Percentiles rank a stretch among this genome's conserved stretches.
Conservation (phyloP, 1,139 yeast genomes). For the Suhomyces kunorum region DNA sequence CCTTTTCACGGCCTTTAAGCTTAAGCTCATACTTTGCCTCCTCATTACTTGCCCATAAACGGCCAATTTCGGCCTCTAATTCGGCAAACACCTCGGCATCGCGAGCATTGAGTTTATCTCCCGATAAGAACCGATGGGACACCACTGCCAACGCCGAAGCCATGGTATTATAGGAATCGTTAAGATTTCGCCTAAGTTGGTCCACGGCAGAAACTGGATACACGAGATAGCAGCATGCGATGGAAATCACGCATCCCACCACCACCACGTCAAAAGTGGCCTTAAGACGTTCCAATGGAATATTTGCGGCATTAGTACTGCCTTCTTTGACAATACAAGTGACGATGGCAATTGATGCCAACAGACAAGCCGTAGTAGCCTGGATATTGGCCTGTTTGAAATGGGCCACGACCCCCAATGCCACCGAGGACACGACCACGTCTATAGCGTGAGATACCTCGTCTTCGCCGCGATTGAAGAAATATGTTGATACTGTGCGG, state of each 20-base stretch:
- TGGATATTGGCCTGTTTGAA: slow-evolving; percentile 67
- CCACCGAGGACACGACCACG: slow-evolving; percentile 52
- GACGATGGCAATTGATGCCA: slow-evolving; percentile 72
- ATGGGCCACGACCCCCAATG: slow-evolving; percentile 67
- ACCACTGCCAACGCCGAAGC: slow-evolving; percentile 52
- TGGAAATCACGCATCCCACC: slow-evolving; percentile 63
- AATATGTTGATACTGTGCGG: slow-evolving; percentile 52
- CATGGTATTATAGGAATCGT: slow-evolving; percentile 55
- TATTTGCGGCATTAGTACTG: slow-evolving; percentile 57
- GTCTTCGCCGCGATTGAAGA: slow-evolving; percentile 49
- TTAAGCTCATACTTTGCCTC: slow-evolving; percentile 66
- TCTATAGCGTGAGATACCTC: slow-evolving; percentile 58
- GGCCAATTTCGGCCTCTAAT: slow-evolving; percentile 42
- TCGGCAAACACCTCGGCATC: slow-evolving; percentile 38
- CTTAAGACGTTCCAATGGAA: slow-evolving; percentile 58
- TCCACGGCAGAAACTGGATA: slow-evolving; percentile 66
- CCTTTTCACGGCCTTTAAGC: slow-evolving; percentile 54
- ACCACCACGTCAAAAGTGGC: slow-evolving; percentile 62
- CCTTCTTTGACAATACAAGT: slow-evolving; percentile 80
- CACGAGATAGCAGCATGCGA: slow-evolving; percentile 55
- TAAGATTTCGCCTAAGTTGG: slow-evolving; percentile 48
- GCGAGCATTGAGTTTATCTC: slow-evolving; percentile 44
- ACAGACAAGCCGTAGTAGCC: slow-evolving; percentile 76
- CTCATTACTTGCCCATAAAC: slow-evolving; percentile 47
- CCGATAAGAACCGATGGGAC: slow-evolving; percentile 56